A percentile compares a stretch with the other conserved stretches of the same genome.
Conservation (phyloP, 805 yeast species). For the Candida incommunis region DNA sequence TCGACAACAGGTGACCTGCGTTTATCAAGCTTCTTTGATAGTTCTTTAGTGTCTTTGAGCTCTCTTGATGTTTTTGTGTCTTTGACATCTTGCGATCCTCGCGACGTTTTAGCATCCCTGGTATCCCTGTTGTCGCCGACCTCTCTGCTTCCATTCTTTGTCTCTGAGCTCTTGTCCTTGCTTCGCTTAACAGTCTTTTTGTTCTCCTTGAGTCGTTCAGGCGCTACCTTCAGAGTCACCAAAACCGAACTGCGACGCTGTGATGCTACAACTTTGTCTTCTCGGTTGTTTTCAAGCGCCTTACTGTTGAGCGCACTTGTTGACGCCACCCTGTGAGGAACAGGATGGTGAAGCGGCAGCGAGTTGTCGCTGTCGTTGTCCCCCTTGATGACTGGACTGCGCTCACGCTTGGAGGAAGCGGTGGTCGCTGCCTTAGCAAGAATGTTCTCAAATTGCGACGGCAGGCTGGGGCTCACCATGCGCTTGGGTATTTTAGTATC, state of each 20-base stretch:
- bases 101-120: too few species aligned
- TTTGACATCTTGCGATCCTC: not conserved
- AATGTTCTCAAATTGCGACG: slow-evolving; percentile 17
- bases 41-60: not conserved
- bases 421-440: slow-evolving; percentile 2
- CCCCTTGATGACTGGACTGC: slow-evolving; percentile 1
- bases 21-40: slow-evolving; percentile 2
- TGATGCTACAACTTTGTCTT: not conserved
- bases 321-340: slow-evolving; percentile 6
- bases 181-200: not conserved
- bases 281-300: not conserved
- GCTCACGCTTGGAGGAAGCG: slow-evolving; percentile 1
- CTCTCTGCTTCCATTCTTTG: too few species aligned
- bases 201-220: not conserved
- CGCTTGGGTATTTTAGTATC: slow-evolving; percentile 12
- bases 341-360: slow-evolving; percentile 5
- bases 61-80: slow-evolving; percentile 1
- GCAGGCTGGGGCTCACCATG: slow-evolving; percentile 27
- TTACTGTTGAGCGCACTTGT: slow-evolving; percentile 1
- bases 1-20: slow-evolving; percentile 9
- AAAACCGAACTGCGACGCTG: slow-evolving; percentile 4
- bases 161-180: too few species aligned
- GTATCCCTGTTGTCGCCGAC: too few species aligned
- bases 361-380: slow-evolving; percentile 2
- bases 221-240: slow-evolving; percentile 5